Evolutionary conservation across 2,329 filamentous ascomycete genomes (phyloP), one percentile per base, ranked within the genome.

Genomic region (Fusarium siculi): DNA sequence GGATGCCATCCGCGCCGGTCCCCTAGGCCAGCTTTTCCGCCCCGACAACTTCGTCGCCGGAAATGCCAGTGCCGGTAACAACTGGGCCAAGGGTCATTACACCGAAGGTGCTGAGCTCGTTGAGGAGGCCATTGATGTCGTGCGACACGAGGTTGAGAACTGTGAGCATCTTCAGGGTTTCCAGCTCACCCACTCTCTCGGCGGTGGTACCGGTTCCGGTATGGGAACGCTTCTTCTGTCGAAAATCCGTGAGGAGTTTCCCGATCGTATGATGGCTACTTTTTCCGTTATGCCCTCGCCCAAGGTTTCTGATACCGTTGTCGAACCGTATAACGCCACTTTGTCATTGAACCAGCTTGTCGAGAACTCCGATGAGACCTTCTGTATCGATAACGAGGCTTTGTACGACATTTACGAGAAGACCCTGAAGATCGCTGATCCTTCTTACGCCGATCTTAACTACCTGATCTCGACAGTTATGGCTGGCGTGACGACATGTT

Each of bases 11-110:
- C 96, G 96, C 84, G 94, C 96, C 80, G 96, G 96, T 85, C 96
- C 96, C 77, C 97, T 98, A 84, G 96, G 96, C 79, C 93, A 98
- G 89, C 95, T 99, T 79, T 98, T 99, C 94, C 95, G 96, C 78
- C 96, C 96, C 83, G 96, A 99, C 89, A 99, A 98, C 93, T 98
- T 98, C 87, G 94, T 98, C 83, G 98, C 98, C 85, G 96, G 96
- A 80, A 96, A 98, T 89, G 98, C 96, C 80, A 96, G 96, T 90
- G 96, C 96, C 85, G 96, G 96, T 87, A 99, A 99, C 94, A 98
- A 98, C 92, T 99, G 96, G 96, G 96, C 96, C 86, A 98, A 98
- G 93, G 96, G 96, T 87, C 96, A 99, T 86, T 99, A 98, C 91
- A 98, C 96, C 76, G 96, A 99, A 89, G 96, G 96, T 91, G 96